Base-by-base conservation (phyloP, 2,329 filamentous ascomycete genomes). In the Epichloe uncinata region DNA sequence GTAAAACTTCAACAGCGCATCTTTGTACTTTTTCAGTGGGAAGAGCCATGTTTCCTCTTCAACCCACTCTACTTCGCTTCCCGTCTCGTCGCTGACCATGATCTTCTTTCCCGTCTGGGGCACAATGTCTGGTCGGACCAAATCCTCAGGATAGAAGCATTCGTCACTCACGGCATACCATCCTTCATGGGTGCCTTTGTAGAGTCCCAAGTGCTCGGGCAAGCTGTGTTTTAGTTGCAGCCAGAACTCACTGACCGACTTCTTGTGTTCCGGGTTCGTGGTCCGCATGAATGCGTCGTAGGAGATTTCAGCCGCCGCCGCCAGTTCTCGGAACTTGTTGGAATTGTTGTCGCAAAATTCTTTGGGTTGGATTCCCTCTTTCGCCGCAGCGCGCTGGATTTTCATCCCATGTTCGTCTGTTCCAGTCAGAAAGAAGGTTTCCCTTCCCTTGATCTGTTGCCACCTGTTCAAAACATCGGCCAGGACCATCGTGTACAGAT, bases 381-480 rank as follows among this genome's bases (percentile, higher is more conserved):
- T 78, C 6, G 75, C 72, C 1, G 93, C 87, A 0, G 91, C 91
- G 65, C 83, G 84, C 65, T 98, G 93, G 20, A 97, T 85, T 75
- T 98, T 98, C 79, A 96, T 85, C 42, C 93, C 93, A 71, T 98
- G 91, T 67, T 98, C 93, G 65, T 98, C 93, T 36, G 90, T 97
- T 52, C 93, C 93, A 1, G 93, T 98, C 59, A 85, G 83, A 13
- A 98, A 72, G 55, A 87, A 74, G 3, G 90, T 84, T 45, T 75
- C 69, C 33, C 79, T 66, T 37, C 87, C 87, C 53, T 84, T 79
- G 47, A 98, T 74, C 34, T 79, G 71, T 63, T 94, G 81, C 88
- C 89, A 98, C 69, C 93, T 78, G 68, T 97, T 98, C 57, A 95
- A 71, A 48, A 95, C 83, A 67, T 98, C 93, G 55, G 87, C 77